These are phyloP conservation scores for Schizophyllum amplum DNA, from an alignment of 1,284 basidiomycete species.

Conservation along the genomic window DNA sequence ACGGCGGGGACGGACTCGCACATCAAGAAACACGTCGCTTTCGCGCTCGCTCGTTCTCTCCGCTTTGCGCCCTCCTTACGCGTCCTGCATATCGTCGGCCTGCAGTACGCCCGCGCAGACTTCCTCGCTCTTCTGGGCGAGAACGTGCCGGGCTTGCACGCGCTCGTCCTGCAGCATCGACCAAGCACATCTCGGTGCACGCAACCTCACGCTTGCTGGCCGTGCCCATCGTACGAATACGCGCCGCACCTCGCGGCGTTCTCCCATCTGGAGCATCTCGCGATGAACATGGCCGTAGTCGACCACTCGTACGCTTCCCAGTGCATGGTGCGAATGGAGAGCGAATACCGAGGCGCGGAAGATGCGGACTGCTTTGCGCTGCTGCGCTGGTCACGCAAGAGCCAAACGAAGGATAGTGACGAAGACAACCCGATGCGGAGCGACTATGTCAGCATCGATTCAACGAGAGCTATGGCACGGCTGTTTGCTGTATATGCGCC, in stretches of 20 bases:
- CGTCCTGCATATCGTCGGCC: background rate
- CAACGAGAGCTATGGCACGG: background rate
- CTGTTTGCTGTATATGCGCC: background rate
- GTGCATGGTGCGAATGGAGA: background rate
- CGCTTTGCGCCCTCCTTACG: background rate
- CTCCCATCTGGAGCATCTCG: background rate
- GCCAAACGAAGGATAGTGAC: background rate
- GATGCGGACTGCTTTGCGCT: background rate
- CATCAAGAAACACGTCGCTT: background rate
- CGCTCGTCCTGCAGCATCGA: background rate
- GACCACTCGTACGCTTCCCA: background rate
- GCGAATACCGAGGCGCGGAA: background rate
- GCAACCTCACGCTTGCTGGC: background rate
- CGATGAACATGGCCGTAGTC: background rate
- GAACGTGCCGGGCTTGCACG: background rate
- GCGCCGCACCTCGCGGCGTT: conserved; percentile 10
- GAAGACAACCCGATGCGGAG: background rate
- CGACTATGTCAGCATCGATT: background rate
- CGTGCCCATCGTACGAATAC: conserved; percentile 11
- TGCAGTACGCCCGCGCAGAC: background rate
- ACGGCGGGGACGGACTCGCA: background rate
- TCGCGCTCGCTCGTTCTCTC: background rate
- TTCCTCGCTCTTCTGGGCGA: background rate
- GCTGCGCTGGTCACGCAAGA: background rate
- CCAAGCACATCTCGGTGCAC: background rate